Base-by-base conservation (phyloP, 495 filamentous ascomycete species). In the Aspergillus egyptiacus region DNA sequence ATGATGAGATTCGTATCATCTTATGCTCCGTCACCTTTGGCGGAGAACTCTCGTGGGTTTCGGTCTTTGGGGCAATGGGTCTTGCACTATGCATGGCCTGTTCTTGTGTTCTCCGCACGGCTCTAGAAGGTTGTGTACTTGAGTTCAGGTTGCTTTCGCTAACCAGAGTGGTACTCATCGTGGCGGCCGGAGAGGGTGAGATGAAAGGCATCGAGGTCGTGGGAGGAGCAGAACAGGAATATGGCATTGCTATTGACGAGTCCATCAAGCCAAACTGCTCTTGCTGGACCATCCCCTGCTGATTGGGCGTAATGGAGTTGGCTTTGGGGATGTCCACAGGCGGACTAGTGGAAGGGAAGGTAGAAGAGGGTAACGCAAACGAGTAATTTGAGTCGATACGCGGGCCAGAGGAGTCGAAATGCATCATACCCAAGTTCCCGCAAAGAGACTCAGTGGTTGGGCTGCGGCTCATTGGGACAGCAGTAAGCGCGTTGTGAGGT, bases 1-100 rank as follows among this genome's bases (percentile, higher is more conserved):
- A 65, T 7, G 80, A 80, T 33, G 71, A 69, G 54, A 79, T 67
- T 39, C 77, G 75, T 49, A 75, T 57, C 75, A 82, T 81, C 59
- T 68, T 70, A 46, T 70, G 65, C 35, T 64, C 68, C 19, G 48
- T 60, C 20, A 63, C 46, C 36, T 68, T 65, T 1, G 61, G 51
- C 23, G 59, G 59, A 4, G 60, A 45, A 48, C 44, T 55, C 6
- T 58, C 53, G 6, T 58, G 53, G 4, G 60, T 56, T 36, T 68
- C 61, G 10, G 64, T 51, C 52, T 76, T 76, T 6, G 74, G 73
- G 1, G 68, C 70, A 39, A 79, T 70, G 17, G 64, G 70, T 13
- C 74, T 64, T 10, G 71, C 48, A 33, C 62, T 68, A 19, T 69
- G 69, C 37, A 65, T 62, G 27, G 67, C 57, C 43, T 74, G 69